These are phyloP conservation scores for Daldinia caldariorum DNA, from an alignment of 495 filamentous ascomycete genomes.

Conservation along the genomic window DNA sequence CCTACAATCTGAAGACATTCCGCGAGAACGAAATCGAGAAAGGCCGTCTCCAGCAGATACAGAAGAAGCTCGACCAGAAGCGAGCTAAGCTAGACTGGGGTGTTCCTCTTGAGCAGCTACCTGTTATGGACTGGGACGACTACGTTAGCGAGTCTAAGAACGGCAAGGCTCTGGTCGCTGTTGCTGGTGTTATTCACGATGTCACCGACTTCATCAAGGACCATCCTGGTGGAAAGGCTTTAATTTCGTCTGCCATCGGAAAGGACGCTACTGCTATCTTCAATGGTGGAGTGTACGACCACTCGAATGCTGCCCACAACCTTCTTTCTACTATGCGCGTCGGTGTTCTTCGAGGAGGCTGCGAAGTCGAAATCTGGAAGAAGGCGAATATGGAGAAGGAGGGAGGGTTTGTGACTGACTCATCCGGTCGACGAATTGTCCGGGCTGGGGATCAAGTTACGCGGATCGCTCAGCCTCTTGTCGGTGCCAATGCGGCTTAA, in stretches of 20 bases:
- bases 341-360: constrained; percentile 94
- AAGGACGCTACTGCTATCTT: constrained; percentile 99
- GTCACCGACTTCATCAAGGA: constrained; percentile 94
- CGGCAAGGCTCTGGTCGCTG: constrained; percentile 84
- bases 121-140: constrained; percentile 96
- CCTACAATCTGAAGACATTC: constrained; percentile 97
- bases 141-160: constrained; percentile 88
- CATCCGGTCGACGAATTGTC: constrained; percentile 81
- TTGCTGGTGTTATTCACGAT: constrained; percentile 97
- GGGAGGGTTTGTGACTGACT: constrained; percentile 80
- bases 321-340: constrained; percentile 95
- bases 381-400: constrained; percentile 90
- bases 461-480: constrained; percentile 77
- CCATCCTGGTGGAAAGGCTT: constrained; percentile 95
- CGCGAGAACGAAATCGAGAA: constrained; percentile 98
- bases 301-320: constrained; percentile 98
- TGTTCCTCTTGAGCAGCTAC: constrained; percentile 89
- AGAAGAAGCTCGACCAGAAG: constrained; percentile 99
- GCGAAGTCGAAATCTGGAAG: constrained; percentile 99
- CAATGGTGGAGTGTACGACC: constrained; percentile 98
- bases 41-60: constrained; percentile 93
- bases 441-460: constrained; percentile 92
- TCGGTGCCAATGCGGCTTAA: constrained; percentile 78
- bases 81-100: constrained; percentile 94
- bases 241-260: constrained; percentile 91